A percentile compares a stretch with the other conserved stretches of the same genome.
Evolutionary conservation across 139 green algal genomes (phyloP).

Genomic region (Pleodorina starrii): DNA sequence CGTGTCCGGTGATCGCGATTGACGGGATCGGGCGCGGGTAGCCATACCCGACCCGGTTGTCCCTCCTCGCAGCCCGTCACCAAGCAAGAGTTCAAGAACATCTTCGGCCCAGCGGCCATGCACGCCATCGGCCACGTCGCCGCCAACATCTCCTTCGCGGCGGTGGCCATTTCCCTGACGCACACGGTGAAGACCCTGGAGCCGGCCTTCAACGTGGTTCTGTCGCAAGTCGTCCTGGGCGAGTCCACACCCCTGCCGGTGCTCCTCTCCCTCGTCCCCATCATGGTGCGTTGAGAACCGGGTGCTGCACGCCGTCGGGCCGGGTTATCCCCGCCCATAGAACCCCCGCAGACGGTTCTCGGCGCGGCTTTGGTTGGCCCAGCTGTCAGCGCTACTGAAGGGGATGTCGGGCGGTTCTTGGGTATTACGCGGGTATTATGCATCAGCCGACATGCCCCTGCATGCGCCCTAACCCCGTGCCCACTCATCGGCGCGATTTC

Average conservation of each 20-base stretch:
- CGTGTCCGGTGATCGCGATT: too few relatives aligned
- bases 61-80: conserved; percentile 85
- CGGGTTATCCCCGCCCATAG: too few relatives aligned
- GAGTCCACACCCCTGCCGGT: conserved; percentile 90
- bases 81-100: conserved; percentile 88
- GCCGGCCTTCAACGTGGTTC: conserved; percentile 96
- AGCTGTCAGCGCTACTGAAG: too few relatives aligned
- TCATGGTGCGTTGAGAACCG: conserved; percentile 93
- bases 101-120: conserved; percentile 93
- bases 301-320: neutral
- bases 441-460: too few relatives aligned
- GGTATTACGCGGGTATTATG: too few relatives aligned
- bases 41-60: too few relatives aligned
- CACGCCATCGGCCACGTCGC: conserved; percentile 97
- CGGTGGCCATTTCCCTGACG: conserved; percentile 98
- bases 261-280: conserved; percentile 90
- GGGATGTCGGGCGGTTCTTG: too few relatives aligned
- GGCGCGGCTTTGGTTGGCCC: too few relatives aligned
- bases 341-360: too few relatives aligned
- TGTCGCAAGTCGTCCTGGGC: conserved; percentile 88
- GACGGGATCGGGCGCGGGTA: too few relatives aligned
- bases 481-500: too few relatives aligned
- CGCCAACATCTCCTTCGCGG: conserved; percentile 98
- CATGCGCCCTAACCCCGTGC: too few relatives aligned
- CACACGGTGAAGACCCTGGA: conserved; percentile 99